Evolutionary conservation across 345 rosid genomes (phyloP).

Genomic region (Euphorbia lathyris): DNA sequence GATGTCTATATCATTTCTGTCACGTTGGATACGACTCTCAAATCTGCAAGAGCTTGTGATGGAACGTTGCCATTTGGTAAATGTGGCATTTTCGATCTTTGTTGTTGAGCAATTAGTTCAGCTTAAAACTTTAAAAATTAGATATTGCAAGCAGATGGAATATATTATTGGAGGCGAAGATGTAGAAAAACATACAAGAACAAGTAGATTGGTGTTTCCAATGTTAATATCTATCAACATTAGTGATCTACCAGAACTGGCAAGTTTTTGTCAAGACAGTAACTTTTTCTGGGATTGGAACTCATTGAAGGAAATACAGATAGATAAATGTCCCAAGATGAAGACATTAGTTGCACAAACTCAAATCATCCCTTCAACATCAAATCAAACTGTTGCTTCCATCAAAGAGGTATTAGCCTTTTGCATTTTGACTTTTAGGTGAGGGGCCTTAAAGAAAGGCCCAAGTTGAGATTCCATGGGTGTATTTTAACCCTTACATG

Average conservation of each 20-base stretch:
- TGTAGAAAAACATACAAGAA: not conserved
- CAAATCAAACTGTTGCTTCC: too few relatives aligned
- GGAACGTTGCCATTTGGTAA: not conserved
- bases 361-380: too few relatives aligned
- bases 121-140: not conserved
- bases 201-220: not conserved
- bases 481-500: too few relatives aligned
- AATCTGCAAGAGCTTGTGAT: not conserved
- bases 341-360: too few relatives aligned
- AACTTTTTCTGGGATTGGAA: not conserved
- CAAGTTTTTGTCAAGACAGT: not conserved
- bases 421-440: too few relatives aligned
- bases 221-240: not conserved
- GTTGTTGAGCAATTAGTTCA: not conserved
- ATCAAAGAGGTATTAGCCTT: too few relatives aligned
- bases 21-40: not conserved
- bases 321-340: not conserved
- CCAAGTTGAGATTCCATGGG: too few relatives aligned
- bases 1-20: not conserved
- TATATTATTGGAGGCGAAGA: not conserved
- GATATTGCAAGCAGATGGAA: not conserved
- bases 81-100: not conserved
- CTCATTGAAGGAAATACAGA: not conserved
- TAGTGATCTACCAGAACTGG: not conserved
- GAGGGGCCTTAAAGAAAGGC: too few relatives aligned